Evolutionary conservation across 495 filamentous ascomycete genomes (phyloP).

Genomic region (Glarea lozoyensis): DNA sequence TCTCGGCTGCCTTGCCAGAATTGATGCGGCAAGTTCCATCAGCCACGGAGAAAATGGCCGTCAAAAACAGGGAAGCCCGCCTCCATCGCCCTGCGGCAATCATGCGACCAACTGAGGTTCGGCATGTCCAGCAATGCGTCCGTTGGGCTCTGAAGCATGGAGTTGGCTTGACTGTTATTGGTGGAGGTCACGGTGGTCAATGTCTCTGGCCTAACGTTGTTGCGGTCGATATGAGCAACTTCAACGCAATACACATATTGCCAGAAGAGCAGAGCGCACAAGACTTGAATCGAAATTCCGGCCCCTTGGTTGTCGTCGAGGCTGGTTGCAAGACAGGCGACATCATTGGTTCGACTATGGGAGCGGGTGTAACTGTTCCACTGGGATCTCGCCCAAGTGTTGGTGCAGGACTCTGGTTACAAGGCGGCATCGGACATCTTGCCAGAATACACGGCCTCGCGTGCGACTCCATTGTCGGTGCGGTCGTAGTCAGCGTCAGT

Average conservation of each 20-base stretch:
- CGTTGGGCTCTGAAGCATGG: conserved; percentile 47
- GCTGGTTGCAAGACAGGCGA: conserved; percentile 48
- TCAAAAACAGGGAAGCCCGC: conserved; percentile 48
- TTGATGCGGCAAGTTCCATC: conserved; percentile 39
- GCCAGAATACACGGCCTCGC: conserved; percentile 47
- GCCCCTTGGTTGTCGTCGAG: conserved; percentile 38
- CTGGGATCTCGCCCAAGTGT: conserved; percentile 53
- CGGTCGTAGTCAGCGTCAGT: conserved; percentile 45
- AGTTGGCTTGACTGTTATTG: conserved; percentile 41
- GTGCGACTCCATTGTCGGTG: conserved; percentile 53
- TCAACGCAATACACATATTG: conserved; percentile 42
- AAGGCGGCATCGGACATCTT: conserved; percentile 58
- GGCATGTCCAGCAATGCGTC: conserved; percentile 47
- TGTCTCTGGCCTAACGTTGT: conserved; percentile 47
- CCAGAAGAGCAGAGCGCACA: conserved; percentile 18
- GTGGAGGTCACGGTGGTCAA: conserved; percentile 53
- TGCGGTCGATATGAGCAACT: conserved; percentile 48
- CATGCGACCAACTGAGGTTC: conserved; percentile 38
- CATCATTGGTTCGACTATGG: conserved; percentile 44
- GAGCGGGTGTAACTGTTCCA: conserved; percentile 44
- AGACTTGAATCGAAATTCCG: conserved; percentile 19
- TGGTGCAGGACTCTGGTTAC: conserved; percentile 52
- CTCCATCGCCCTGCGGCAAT: conserved; percentile 35
- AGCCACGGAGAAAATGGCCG: conserved; percentile 21
- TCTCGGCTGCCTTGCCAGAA: conserved; percentile 39